A percentile compares a stretch with the other conserved stretches of the same genome.
Conservation (phyloP, 768 basidiomycete species). For the Coprinopsis marcescibilis region DNA sequence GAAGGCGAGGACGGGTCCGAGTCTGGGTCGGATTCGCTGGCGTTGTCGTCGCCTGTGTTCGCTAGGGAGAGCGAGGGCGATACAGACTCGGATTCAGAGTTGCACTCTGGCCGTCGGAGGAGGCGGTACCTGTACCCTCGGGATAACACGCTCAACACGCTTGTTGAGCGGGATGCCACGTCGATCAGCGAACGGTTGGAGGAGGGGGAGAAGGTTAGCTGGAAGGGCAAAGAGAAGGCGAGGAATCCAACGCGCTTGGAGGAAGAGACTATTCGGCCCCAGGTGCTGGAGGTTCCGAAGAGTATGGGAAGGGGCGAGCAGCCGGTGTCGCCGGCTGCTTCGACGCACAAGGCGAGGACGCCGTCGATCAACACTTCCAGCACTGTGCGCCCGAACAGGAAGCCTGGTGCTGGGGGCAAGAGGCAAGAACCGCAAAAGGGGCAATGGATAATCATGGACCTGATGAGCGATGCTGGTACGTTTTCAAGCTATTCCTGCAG, state of each 20-base stretch:
- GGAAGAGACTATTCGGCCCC: too few relatives aligned
- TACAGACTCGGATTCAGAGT: conserved; percentile 12
- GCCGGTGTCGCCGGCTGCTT: background rate
- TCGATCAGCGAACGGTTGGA: conserved; percentile 1
- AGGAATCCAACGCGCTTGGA: too few relatives aligned
- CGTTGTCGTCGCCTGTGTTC: conserved; percentile 3
- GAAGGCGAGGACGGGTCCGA: background rate
- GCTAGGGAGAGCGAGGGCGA: background rate
- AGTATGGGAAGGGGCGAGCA: too few relatives aligned
- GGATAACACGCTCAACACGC: conserved; percentile 1
- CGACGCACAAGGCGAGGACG: background rate
- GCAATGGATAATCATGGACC: conserved; percentile 50
- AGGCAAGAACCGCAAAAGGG: conserved; percentile 17
- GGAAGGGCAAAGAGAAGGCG: too few relatives aligned
- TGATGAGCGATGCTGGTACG: conserved; percentile 41
- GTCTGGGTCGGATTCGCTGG: background rate
- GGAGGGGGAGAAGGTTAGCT: background rate
- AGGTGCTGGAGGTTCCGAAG: too few relatives aligned
- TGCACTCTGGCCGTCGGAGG: background rate
- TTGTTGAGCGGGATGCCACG: conserved; percentile 1
- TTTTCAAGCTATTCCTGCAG: background rate
- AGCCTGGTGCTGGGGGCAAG: conserved; percentile 2
- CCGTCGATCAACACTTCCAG: background rate
- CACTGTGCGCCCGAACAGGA: conserved; percentile 2
- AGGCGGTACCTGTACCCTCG: conserved; percentile 5